Base-by-base conservation (phyloP, 106 monocot genomes). In the Dactylorhiza incarnata region DNA sequence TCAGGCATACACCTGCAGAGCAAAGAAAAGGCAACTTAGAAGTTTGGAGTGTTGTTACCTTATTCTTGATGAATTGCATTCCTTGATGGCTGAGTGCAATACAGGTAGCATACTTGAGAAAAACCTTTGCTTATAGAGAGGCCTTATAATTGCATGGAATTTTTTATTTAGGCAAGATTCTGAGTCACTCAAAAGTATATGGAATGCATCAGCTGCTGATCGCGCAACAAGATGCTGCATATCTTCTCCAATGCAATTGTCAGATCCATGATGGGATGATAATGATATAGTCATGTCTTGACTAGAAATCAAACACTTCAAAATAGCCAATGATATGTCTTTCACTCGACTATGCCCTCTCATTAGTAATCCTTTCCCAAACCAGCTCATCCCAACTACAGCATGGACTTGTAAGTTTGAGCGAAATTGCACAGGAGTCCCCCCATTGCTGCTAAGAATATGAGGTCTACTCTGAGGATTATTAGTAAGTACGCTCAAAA, bases 291-390 rank as follows among this genome's bases (percentile, higher is more conserved):
- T 26, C 12, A 29, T 65, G 25, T 22, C 75, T 56, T 78, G 66
- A 84, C 56, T 75, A 45, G 76, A 74, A 44, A 90, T 66, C 55
- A 99, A 73, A 75, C 54, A 83, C 75, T 94, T 89, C 59, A 99
- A 68, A 58, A 99, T 76, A 79, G 82, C 50, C 82, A 81, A 77
- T 13, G 78, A 61, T 74, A 99, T 85, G 56, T 92, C 94, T 58
- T 99, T 92, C 63, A 85, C 67, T 78, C 79, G 91, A 59, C 89
- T 88, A 89, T 99, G 90, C 19, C 99, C 99, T 53, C 99, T 83
- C 99, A 94, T 85, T 76, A 94, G 87, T 82, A 99, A 79, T 54
- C 89, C 86, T 82, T 99, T 99, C 11, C 94, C 99, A 72, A 99
- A 75, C 94, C 94, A 99, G 81, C 89, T 84, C 26, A 99, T 68